Base-by-base conservation (phyloP, 352 stramenopile genomes). In the Pythium plurisporium region DNA sequence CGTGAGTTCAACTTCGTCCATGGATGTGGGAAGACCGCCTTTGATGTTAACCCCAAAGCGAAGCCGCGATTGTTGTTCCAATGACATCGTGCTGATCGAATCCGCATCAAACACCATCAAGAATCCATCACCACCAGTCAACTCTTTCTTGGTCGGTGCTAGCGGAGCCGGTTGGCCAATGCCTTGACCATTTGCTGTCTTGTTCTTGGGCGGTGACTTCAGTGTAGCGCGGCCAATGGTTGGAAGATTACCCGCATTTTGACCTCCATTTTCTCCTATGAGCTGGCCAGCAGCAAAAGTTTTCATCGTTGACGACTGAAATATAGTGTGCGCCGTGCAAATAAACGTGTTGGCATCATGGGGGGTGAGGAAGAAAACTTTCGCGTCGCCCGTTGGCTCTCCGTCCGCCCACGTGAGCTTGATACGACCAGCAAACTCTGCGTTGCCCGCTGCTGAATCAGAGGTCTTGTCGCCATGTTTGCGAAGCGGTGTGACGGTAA, bases 371-470 rank as follows among this genome's bases (percentile, higher is more conserved):
- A 71, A 71, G 27, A 52, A 67, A 0, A 71, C 34, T 25, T 67
- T 66, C 25, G 49, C 64, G 20, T 55, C 54, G 25, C 59, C 57
- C 15, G 52, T 71, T 7, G 64, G 36, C 5, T 36, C 42, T 11
- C 52, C 64, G 40, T 66, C 55, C 0, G 64, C 64, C 64, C 64
- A 71, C 30, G 64, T 67, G 19, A 71, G 52, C 47, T 64, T 67
- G 38, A 71, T 67, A 10, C 58, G 52, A 7, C 57, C 52, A 14
- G 63, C 50, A 46, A 65, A 59, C 34, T 65, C 57, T 5, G 56
- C 50, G 3, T 22, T 20, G 22, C 54, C 31, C 7, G 20, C 36
- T 3, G 50, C 31, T n/a, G 48, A 36, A 10, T 54, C 41, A 17
- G 9, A 38, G 3, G 40, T 31, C 26, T 46, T 47, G 17, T 58